Conservation (phyloP, 2,329 filamentous ascomycete genomes). For the Aspergillus sergii region DNA sequence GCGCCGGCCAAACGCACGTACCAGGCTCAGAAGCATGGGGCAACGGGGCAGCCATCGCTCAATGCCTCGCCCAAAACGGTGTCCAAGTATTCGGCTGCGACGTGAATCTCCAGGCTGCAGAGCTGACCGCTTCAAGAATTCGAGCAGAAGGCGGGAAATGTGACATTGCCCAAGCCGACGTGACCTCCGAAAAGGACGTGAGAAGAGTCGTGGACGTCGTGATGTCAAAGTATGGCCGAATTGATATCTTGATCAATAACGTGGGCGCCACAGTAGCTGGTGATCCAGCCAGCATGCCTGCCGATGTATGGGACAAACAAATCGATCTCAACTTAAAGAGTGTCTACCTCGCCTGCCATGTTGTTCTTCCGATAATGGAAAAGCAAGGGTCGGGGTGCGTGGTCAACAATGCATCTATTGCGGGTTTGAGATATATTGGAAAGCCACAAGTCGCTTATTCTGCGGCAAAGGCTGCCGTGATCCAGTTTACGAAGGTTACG, state of each 20-base stretch:
- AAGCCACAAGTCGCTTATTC: not conserved
- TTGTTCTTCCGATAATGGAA: not conserved
- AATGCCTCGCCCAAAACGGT: not conserved
- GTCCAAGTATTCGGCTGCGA: not conserved
- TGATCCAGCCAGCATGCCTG: not conserved
- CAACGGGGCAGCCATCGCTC: not conserved
- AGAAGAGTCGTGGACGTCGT: not conserved
- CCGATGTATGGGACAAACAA: not conserved
- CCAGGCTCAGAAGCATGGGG: not conserved
- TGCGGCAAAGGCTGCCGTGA: not conserved
- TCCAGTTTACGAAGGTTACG: not conserved
- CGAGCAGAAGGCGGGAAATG: not conserved
- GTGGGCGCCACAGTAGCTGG: not conserved
- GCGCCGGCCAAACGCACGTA: not conserved
- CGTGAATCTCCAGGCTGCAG: not conserved
- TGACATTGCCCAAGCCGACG: not conserved
- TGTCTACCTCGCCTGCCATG: not conserved
- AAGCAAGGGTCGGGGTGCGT: not conserved
- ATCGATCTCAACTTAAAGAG: not conserved
- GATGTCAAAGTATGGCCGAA: not conserved
- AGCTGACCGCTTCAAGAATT: not conserved
- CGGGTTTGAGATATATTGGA: not conserved
- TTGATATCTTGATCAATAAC: not conserved
- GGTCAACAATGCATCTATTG: not conserved
- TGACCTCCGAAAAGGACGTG: not conserved